Conservation (phyloP, 352 stramenopile genomes). For the Pythium insidiosum region DNA sequence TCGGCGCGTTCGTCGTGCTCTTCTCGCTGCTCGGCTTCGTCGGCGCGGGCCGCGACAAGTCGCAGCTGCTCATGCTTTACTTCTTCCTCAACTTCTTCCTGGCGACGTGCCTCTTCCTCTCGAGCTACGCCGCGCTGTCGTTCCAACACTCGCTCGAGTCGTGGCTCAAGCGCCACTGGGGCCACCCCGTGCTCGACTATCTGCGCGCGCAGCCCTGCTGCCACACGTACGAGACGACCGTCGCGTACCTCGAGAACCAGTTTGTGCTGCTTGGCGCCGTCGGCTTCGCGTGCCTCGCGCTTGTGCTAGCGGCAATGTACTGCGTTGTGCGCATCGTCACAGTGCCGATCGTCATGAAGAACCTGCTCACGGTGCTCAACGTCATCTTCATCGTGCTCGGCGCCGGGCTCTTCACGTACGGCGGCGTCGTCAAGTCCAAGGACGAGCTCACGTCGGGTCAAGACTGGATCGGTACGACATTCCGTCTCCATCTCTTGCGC, state of each 20-base stretch:
- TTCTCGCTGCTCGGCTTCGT: constrained; percentile 56
- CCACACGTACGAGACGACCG: constrained; percentile 37
- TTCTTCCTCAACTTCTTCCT: constrained; percentile 75
- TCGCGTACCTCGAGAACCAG: constrained; percentile 34
- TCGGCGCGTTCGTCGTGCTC: constrained; percentile 39
- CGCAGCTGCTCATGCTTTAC: constrained; percentile 51
- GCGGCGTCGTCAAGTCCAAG: constrained; percentile 43
- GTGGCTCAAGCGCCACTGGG: constrained; percentile 80
- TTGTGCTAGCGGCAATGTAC: constrained; percentile 57
- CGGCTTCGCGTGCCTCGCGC: constrained; percentile 30
- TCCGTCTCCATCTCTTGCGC: no score
- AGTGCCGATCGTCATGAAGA: constrained; percentile 84
- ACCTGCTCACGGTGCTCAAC: constrained; percentile 73
- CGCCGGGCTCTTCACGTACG: constrained; percentile 43
- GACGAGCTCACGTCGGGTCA: constrained; percentile 60
- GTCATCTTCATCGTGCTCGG: constrained; percentile 57
- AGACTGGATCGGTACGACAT: constrained; percentile 77
- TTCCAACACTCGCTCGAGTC: constrained; percentile 54
- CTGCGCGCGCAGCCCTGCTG: constrained; percentile 45
- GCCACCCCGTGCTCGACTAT: constrained; percentile 25
- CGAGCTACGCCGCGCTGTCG: constrained; percentile 54
- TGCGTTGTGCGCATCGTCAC: constrained; percentile 80
- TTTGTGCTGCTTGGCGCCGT: constrained; percentile 42
- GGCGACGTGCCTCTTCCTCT: constrained; percentile 45
- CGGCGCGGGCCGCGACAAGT: constrained; percentile 58